Evolutionary conservation across 1,139 yeast species (phyloP).

Genomic region (Candida tropicalis): DNA sequence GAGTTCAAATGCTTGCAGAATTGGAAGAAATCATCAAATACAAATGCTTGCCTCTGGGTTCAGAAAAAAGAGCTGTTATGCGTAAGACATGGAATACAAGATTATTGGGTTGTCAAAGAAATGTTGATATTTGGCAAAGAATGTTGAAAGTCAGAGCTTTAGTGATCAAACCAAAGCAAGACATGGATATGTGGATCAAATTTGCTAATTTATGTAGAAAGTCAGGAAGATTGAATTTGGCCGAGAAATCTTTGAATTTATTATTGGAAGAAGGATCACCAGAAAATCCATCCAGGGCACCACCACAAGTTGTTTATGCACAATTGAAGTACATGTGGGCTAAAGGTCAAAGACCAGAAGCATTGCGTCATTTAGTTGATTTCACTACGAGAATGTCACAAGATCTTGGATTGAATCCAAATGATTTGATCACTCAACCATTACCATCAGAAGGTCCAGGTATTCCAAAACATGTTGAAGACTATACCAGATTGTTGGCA

Average conservation of each 20-base stretch:
- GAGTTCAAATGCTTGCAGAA: slow-evolving; percentile 97
- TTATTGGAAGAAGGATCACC: slow-evolving; percentile 65
- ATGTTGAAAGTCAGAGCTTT: slow-evolving; percentile 91
- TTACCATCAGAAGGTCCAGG: slow-evolving; percentile 77
- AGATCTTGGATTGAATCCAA: slow-evolving; percentile 77
- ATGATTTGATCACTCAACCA: slow-evolving; percentile 87
- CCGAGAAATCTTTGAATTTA: slow-evolving; percentile 86
- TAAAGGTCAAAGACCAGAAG: slow-evolving; percentile 85
- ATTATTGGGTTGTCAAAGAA: slow-evolving; percentile 89
- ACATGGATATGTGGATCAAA: slow-evolving; percentile 97
- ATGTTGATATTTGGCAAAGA: slow-evolving; percentile 98
- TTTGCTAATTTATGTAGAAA: slow-evolving; percentile 96
- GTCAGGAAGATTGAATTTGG: slow-evolving; percentile 87
- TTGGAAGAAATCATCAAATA: slow-evolving; percentile 92
- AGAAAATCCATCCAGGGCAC: slow-evolving; percentile 74
- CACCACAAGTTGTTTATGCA: slow-evolving; percentile 96
- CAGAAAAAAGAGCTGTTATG: slow-evolving; percentile 76
- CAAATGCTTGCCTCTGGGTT: slow-evolving; percentile 79
- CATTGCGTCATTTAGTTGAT: slow-evolving; percentile 80
- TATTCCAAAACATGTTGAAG: slow-evolving; percentile 74
- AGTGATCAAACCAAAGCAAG: slow-evolving; percentile 93
- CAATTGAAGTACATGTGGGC: slow-evolving; percentile 98
- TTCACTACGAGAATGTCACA: slow-evolving; percentile 91
- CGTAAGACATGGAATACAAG: slow-evolving; percentile 94
- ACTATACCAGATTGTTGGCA: slow-evolving; percentile 84